Conservation (phyloP, 73 alveolate genomes). For the Tetrahymena malaccensis region DNA sequence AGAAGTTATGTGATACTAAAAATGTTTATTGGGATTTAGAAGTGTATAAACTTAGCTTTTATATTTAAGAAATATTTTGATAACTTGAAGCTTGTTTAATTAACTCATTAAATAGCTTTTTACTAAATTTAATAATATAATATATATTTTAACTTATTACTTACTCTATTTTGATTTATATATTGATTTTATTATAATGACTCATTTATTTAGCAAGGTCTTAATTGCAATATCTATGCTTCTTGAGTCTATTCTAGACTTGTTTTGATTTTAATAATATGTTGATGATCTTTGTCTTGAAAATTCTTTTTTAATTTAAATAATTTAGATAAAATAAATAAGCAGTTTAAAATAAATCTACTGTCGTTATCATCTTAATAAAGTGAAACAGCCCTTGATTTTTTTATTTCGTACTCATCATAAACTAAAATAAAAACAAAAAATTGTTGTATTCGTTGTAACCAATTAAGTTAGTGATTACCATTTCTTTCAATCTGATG, state of each 20-base stretch:
- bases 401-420: background rate
- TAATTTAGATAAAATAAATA: background rate
- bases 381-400: background rate
- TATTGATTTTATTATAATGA: too few species aligned
- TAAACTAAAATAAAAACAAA: background rate
- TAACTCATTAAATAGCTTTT: too few species aligned
- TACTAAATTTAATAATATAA: too few species aligned
- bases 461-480: background rate
- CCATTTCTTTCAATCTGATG: background rate
- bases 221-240: background rate
- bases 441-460: background rate
- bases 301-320: background rate
- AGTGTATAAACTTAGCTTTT: too few species aligned
- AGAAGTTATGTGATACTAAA: too few species aligned
- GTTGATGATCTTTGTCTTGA: background rate
- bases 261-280: background rate
- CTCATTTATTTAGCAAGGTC: background rate
- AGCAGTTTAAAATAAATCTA: background rate
- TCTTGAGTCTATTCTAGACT: background rate
- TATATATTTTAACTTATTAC: too few species aligned
- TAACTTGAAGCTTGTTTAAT: too few species aligned
- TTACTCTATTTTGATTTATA: too few species aligned
- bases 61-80: too few species aligned
- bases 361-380: background rate
- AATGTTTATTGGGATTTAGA: too few species aligned